Percentiles rank a stretch among this genome's conserved stretches.
Conservation (phyloP, 179 eudicot species). For the Actinidia arguta region DNA sequence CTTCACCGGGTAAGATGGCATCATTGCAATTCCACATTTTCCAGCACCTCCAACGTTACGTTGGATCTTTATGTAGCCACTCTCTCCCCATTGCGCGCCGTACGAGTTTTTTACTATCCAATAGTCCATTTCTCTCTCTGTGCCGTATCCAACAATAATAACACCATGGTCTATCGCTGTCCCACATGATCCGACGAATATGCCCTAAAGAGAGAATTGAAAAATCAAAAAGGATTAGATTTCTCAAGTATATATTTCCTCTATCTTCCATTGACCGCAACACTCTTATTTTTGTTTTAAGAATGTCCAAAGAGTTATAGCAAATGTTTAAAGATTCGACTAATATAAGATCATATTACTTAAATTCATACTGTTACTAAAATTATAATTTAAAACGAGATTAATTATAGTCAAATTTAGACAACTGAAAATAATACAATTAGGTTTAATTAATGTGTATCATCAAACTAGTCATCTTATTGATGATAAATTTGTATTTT, state of each 20-base stretch:
- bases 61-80: constrained; percentile 60
- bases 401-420: too few species aligned
- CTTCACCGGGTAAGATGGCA: constrained; percentile 48
- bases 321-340: neutral
- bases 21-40: constrained; percentile 63
- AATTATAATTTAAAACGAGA: too few species aligned
- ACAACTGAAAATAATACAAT: too few species aligned
- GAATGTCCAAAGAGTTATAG: neutral
- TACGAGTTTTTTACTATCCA: constrained; percentile 57
- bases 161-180: constrained; percentile 67
- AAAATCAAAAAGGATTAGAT: neutral
- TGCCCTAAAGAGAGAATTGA: constrained; percentile 40
- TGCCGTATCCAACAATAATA: constrained; percentile 62
- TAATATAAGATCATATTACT: too few species aligned
- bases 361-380: too few species aligned
- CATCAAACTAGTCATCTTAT: too few species aligned
- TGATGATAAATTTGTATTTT: too few species aligned
- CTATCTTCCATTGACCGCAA: neutral
- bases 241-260: too few species aligned
- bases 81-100: constrained; percentile 46
- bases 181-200: constrained; percentile 63
- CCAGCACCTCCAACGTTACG: constrained; percentile 41
- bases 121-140: constrained; percentile 41
- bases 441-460: too few species aligned
- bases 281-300: neutral